Percentiles rank a stretch among this genome's conserved stretches.
These are phyloP conservation scores for Colletotrichum eremochloae DNA, from an alignment of 2,329 filamentous ascomycete genomes.

Conservation along the genomic window DNA sequence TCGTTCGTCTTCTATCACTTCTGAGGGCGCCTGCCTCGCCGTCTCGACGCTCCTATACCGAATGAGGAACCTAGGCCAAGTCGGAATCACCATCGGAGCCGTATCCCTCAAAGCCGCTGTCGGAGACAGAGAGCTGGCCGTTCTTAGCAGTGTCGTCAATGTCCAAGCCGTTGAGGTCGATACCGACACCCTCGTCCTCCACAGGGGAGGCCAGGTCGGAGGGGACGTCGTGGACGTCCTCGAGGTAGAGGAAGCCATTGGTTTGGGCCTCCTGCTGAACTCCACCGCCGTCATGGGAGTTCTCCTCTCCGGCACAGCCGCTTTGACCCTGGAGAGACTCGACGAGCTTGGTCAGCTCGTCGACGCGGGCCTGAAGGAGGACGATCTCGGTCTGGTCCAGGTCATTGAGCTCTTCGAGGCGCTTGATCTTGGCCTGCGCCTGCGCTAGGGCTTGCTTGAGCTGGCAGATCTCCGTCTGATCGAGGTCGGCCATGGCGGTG, in stretches of 20 bases:
- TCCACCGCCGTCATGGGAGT: background rate
- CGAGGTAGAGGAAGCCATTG: background rate
- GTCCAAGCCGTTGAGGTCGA: constrained; percentile 1
- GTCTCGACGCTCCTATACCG: too few species aligned
- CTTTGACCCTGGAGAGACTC: background rate
- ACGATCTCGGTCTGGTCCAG: constrained; percentile 11
- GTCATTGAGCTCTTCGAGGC: constrained; percentile 5
- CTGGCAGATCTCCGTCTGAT: constrained; percentile 23
- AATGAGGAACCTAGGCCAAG: background rate
- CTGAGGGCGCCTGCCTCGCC: background rate
- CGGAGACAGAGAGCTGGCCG: background rate
- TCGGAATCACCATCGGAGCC: background rate
- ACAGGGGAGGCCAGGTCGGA: background rate
- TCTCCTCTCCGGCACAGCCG: background rate
- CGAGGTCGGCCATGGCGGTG: background rate
- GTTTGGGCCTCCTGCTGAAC: background rate
- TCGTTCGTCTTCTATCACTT: background rate
- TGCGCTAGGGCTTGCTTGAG: constrained; percentile 6
- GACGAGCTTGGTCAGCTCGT: background rate
- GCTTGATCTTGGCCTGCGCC: background rate
- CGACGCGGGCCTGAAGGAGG: background rate
- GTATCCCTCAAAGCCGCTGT: constrained; percentile 11
- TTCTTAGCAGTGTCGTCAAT: constrained; percentile 12
- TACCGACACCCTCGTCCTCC: background rate
- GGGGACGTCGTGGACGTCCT: background rate